A percentile compares a stretch with the other conserved stretches of the same genome.
phyloP scores from a whole-genome alignment of 2,329 filamentous ascomycete genomes.

The Bisporella sp. region DNA sequence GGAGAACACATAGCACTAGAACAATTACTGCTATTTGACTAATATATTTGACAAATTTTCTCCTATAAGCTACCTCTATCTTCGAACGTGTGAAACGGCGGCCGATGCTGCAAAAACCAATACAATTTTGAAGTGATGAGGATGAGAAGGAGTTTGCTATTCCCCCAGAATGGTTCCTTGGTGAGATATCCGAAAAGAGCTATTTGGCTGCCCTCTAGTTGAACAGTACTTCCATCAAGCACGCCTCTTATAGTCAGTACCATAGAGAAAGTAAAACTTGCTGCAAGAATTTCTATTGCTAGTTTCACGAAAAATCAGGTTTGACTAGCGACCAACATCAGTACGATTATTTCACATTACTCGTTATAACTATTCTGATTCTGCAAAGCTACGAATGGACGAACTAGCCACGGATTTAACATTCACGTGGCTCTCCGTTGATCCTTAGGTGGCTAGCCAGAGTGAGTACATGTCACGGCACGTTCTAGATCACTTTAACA shows the following conservation, averaged over 20 bases:
- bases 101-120: constrained; percentile 67
- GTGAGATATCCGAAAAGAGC: no score
- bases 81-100: constrained; percentile 79
- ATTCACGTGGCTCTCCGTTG: constrained; percentile 76
- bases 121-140: constrained; percentile 78
- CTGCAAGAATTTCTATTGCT: no score
- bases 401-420: constrained; percentile 69
- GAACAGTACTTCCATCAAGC: no score
- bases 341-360: constrained; percentile 26
- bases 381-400: constrained; percentile 69
- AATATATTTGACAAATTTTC: constrained; percentile 47
- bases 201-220: no score
- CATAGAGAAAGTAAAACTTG: no score
- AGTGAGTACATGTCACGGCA: constrained; percentile 83
- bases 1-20: no score
- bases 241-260: constrained; percentile 27
- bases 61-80: constrained; percentile 67
- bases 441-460: constrained; percentile 83
- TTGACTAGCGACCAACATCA: constrained; percentile 66
- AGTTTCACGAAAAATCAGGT: constrained; percentile 66
- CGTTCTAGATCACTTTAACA: constrained; percentile 87
- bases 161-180: no score
- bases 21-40: no score
- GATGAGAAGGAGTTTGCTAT: background rate
- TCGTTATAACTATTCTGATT: background rate